Base-by-base conservation (phyloP, 2,329 filamentous ascomycete genomes). In the Diaporthe humulicola region DNA sequence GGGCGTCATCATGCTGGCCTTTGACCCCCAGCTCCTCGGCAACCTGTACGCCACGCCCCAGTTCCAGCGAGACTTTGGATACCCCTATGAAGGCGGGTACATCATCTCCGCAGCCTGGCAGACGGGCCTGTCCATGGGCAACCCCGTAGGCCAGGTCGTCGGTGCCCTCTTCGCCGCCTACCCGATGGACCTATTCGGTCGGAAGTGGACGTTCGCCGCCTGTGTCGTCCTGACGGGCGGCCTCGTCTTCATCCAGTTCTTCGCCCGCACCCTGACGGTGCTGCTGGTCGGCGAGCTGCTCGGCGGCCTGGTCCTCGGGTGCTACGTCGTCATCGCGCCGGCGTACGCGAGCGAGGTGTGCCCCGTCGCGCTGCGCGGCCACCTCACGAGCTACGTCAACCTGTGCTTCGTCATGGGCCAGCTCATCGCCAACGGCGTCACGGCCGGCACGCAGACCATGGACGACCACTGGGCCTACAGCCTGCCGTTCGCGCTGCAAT, bases 231-330 rank as follows among this genome's bases (percentile, higher is more conserved):
- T 87, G 75, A 89, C 88, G 2, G 85, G 86, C 17, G 85, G 82
- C 1, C 87, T 91, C 54, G 87, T 92, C 74, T 92, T 92, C 79
- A 87, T 92, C 73, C 90, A 92, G 77, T 92, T 92, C 83, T 92
- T 92, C 78, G 89, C 90, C 17, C 86, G 87, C 3, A 88, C 87
- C 0, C 84, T 91, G 17, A 79, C 85, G 10, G 87, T 88, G 17
- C 84, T 93, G 2, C 86, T 92, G n/a, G 89, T 89, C 3, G 89
- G 90, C 38, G 90, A 93, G 83, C 83, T 93, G 2, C 84, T 93
- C 0, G 88, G 89, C 33, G 91, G 91, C 1, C 83, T 92, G 9
- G 88, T 92, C 0, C 85, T 91, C n/a, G 90, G 90, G 3, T 89
- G 88, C 71, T 92, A 90, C 79, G 89, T 90, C 7, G 88, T 90